Conservation (phyloP, 1,284 basidiomycete species). For the Ceratobasidium theobromae region DNA sequence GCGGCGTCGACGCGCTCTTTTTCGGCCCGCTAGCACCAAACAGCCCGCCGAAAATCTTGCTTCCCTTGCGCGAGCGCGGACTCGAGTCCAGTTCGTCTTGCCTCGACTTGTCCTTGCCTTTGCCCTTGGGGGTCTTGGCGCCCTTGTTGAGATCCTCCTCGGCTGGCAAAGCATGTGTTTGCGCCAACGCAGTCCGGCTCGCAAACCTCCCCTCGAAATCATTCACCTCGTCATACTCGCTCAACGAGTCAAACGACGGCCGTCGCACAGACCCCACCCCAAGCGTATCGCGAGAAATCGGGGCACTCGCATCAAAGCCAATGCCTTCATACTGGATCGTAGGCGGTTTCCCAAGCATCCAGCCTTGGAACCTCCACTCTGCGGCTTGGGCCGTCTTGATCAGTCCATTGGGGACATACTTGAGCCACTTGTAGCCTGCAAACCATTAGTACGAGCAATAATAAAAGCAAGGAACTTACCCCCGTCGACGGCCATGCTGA, state of each 20-base stretch:
- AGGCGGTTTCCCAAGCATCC: slow-evolving; percentile 94
- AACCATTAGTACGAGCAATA: slow-evolving; percentile 33
- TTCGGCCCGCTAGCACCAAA: slow-evolving; percentile 9
- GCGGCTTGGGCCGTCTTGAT: slow-evolving; percentile 95
- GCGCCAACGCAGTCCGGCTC: slow-evolving; percentile 68
- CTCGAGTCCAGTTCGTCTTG: background rate
- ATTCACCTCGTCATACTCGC: slow-evolving; percentile 79
- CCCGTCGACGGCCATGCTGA: slow-evolving; percentile 77
- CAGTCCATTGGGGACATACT: slow-evolving; percentile 91
- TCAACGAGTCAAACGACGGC: slow-evolving; percentile 49
- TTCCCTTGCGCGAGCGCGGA: slow-evolving; percentile 7
- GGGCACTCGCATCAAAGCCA: slow-evolving; percentile 58
- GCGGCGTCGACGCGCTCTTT: slow-evolving; percentile 15
- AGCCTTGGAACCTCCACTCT: slow-evolving; percentile 94
- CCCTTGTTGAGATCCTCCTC: background rate
- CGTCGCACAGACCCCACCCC: background rate
- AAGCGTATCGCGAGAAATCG: slow-evolving; percentile 36
- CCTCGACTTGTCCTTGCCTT: background rate
- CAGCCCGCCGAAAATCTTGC: slow-evolving; percentile 27
- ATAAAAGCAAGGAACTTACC: slow-evolving; percentile 53
- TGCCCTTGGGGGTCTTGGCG: background rate
- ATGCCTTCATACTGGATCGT: slow-evolving; percentile 76
- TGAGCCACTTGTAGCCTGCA: slow-evolving; percentile 93
- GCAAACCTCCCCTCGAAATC: slow-evolving; percentile 83
- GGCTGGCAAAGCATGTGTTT: background rate